These are phyloP conservation scores for Lentinula edodes DNA, from an alignment of 768 basidiomycete genomes.

Conservation along the genomic window DNA sequence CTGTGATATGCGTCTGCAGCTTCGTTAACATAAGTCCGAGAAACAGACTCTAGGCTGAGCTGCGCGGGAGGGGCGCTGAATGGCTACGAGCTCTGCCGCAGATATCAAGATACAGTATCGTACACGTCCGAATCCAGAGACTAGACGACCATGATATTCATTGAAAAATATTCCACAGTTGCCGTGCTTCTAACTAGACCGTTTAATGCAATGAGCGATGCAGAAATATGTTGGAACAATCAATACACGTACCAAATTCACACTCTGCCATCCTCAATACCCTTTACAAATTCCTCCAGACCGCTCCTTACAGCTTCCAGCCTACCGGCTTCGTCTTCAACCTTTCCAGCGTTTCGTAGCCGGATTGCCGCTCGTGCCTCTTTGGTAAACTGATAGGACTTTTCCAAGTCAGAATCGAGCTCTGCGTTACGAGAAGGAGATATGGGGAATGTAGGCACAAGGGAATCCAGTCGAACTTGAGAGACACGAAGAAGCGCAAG, in stretches of 20 bases:
- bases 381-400: constrained; percentile 54
- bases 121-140: neutral
- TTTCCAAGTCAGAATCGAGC: constrained; percentile 22
- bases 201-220: neutral
- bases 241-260: neutral
- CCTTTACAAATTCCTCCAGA: constrained; percentile 48
- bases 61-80: neutral
- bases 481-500: constrained; percentile 66
- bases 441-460: constrained; percentile 14
- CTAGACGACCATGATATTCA: no score
- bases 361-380: constrained; percentile 54
- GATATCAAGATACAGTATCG: neutral
- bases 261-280: constrained; percentile 16
- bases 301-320: constrained; percentile 52
- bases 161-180: no score
- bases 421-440: constrained; percentile 4
- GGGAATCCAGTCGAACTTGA: constrained; percentile 32
- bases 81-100: no score
- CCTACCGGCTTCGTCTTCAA: constrained; percentile 45
- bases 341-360: constrained; percentile 44
- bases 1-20: neutral
- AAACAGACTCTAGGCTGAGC: neutral
- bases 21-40: neutral
- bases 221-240: neutral
- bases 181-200: no score